A percentile compares a stretch with the other conserved stretches of the same genome.
phyloP scores from a whole-genome alignment of 352 stramenopile genomes.

The Phytophthora sojae region DNA sequence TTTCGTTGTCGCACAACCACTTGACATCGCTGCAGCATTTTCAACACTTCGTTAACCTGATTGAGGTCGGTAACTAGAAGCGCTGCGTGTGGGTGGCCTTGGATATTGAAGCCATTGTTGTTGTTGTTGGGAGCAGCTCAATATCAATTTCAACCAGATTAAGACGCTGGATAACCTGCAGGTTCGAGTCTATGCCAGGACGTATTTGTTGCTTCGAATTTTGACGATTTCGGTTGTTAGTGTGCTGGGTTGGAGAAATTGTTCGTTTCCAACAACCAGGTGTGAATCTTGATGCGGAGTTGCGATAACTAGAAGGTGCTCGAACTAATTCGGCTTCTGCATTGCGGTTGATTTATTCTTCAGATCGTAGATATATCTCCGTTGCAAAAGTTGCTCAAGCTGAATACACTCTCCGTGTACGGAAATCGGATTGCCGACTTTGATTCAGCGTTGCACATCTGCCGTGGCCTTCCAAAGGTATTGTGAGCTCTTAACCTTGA shows the following conservation, averaged over 20 bases:
- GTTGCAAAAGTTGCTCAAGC: slow-evolving; percentile 51
- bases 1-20: slow-evolving; percentile 86
- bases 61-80: slow-evolving; percentile 55
- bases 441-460: slow-evolving; percentile 56
- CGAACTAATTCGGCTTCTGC: neutral
- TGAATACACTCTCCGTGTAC: slow-evolving; percentile 71
- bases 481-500: neutral
- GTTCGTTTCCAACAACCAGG: slow-evolving; percentile 70
- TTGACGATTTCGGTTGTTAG: slow-evolving; percentile 22
- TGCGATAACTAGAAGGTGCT: neutral
- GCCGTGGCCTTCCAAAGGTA: slow-evolving; percentile 61
- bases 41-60: slow-evolving; percentile 72
- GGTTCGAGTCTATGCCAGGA: slow-evolving; percentile 21
- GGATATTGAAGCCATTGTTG: neutral
- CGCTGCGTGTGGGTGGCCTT: neutral
- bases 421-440: slow-evolving; percentile 63
- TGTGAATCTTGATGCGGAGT: slow-evolving; percentile 5
- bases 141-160: slow-evolving; percentile 78
- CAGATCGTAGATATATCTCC: slow-evolving; percentile 61
- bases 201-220: too few relatives aligned
- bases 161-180: slow-evolving; percentile 55
- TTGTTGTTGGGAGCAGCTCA: slow-evolving; percentile 47
- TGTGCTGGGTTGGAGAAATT: slow-evolving; percentile 69
- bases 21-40: slow-evolving; percentile 69
- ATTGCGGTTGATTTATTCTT: neutral